A percentile compares a stretch with the other conserved stretches of the same genome.
phyloP scores from a whole-genome alignment of 2,329 filamentous ascomycete genomes.

The Onygenales sp. region DNA sequence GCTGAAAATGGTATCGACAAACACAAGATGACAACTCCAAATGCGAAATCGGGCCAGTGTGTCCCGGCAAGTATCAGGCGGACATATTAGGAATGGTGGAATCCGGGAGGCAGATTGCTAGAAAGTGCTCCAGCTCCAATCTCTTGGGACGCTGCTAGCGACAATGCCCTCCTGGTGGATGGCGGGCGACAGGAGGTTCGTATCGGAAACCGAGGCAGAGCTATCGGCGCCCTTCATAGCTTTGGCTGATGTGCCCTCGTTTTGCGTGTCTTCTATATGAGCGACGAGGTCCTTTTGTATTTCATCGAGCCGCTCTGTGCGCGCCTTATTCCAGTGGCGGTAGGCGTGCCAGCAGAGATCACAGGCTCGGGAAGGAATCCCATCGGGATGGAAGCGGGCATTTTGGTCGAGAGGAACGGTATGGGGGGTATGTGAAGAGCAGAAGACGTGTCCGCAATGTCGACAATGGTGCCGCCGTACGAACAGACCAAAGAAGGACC shows the following conservation, averaged over 20 bases:
- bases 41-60: background rate
- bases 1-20: background rate
- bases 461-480: conserved; percentile 57
- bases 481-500: conserved; percentile 50
- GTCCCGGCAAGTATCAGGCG: too few species aligned
- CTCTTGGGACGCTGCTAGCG: conserved; percentile 45
- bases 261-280: conserved; percentile 16
- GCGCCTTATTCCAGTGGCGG: conserved; percentile 44
- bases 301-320: conserved; percentile 43
- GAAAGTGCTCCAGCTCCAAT: conserved; percentile 57
- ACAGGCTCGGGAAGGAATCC: conserved; percentile 47
- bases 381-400: conserved; percentile 53
- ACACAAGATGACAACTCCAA: background rate
- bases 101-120: conserved; percentile 21
- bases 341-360: conserved; percentile 52
- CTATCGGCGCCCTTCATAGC: conserved; percentile 12
- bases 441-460: conserved; percentile 58
- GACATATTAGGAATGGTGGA: conserved; percentile 8
- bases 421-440: conserved; percentile 48
- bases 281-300: conserved; percentile 30
- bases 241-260: conserved; percentile 5
- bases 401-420: conserved; percentile 54
- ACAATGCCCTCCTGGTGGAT: conserved; percentile 35
- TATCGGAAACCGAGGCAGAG: conserved; percentile 8
- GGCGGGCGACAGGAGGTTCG: conserved; percentile 5